Percentiles rank a stretch among this genome's conserved stretches.
phyloP scores from a whole-genome alignment of 176 grass and related monocot species.

The Luzula sylvatica region DNA sequence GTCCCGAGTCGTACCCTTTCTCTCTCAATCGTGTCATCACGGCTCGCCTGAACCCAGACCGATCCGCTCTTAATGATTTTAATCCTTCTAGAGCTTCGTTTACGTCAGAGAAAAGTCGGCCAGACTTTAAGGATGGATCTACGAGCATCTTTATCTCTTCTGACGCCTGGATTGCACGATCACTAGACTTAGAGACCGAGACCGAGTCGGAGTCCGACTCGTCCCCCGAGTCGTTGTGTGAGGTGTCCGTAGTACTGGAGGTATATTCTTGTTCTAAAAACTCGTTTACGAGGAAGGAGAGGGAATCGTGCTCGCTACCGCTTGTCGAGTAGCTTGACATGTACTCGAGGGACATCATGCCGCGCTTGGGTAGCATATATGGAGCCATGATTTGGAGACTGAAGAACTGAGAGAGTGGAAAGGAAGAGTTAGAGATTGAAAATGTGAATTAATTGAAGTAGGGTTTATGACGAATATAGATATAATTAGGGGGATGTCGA shows the following conservation, averaged over 20 bases:
- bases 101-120: conserved; percentile 12
- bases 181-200: background rate
- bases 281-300: conserved; percentile 14
- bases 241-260: background rate
- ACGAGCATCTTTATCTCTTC: conserved; percentile 26
- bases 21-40: conserved; percentile 29
- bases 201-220: conserved; percentile 4
- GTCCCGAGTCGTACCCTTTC: conserved; percentile 25
- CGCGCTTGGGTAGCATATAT: background rate
- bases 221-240: background rate
- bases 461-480: background rate
- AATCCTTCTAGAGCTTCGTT: conserved; percentile 15
- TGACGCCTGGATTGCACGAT: conserved; percentile 12
- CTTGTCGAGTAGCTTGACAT: conserved; percentile 12
- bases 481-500: conserved; percentile 7
- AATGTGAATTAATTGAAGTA: background rate
- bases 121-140: background rate
- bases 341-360: conserved; percentile 9
- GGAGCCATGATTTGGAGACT: background rate
- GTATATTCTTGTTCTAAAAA: conserved; percentile 9
- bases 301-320: conserved; percentile 9
- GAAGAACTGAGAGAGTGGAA: background rate
- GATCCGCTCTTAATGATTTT: background rate
- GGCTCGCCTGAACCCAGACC: conserved; percentile 14
- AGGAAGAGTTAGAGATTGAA: background rate